Evolutionary conservation across 495 filamentous ascomycete species (phyloP), one percentile per base, ranked within the genome.

Genomic region (Glutinoglossum americanum): DNA sequence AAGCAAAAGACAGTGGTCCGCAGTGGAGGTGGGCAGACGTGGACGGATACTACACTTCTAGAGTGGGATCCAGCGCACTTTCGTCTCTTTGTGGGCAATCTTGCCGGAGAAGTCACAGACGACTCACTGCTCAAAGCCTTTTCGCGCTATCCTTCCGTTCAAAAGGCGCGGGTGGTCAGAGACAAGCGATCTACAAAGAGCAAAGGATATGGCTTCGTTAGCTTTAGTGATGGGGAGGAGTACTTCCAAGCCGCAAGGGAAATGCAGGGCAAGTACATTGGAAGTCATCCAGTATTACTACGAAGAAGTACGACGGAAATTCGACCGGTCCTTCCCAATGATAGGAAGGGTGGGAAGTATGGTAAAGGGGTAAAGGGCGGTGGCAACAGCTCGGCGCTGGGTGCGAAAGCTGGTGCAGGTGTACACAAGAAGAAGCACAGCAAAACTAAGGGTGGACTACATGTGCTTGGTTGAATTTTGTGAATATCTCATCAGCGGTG

Each of bases 241-340:
- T 96, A 89, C 69, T 97, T 97, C 74, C 76, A 81, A 57, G 89
- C 92, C 0, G 90, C 85, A 61, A 83, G 89, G 71, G 93, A 97
- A 70, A 98, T 98, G 93, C 82, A 96, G 67, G 89, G 89, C 51
- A 97, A 98, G 73, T 98, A 98, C 67, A 97, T 98, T 67, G 92
- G 93, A 41, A 94, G 87, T 64, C 92, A 97, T 69, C 92, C 92
- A 0, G 81, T 98, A 9, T 72, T 85, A 47, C 73, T 97, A 59
- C 80, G 83, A 68, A 82, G 89, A 64, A 86, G 85, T 64, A 94
- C 81, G 51, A 94, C 93, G 27, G 89, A 97, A 70, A 82, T 97
- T 64, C 85, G 83, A 62, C 80, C 84, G 17, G 74, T 77, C 25
- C 72, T 74, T 17, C 62, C 69, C n/a, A 66, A 67, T 39, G 66